Evolutionary conservation across 192 early-diverging fungal species (phyloP), one percentile per base, ranked within the genome.

Genomic region (Spizellomyces punctatus): DNA sequence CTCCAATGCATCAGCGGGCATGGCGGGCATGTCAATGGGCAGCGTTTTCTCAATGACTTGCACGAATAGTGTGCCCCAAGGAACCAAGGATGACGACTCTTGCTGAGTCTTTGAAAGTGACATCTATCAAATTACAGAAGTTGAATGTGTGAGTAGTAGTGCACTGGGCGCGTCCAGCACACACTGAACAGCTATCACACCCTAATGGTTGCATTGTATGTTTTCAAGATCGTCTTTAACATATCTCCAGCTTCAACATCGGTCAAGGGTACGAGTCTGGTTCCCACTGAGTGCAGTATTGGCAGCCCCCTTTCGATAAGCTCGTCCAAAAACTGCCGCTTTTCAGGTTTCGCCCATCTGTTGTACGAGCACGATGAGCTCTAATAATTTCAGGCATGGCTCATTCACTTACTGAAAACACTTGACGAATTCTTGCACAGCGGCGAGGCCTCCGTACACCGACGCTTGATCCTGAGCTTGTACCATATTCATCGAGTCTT

Each of bases 31-130:
- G 68, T 58, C 56, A 7, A 58, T 19, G 16, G 59, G 47, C 7
- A 71, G 5, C 1, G 61, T 55, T 62, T 73, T 77, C 46, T 77
- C 71, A 17, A 73, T 67, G 79, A 95, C 79, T 68, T 93, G 88
- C 42, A 96, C 82, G 70, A 96, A 93, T 9, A 92, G 69, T 27
- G 91, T 93, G 42, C 92, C 91, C 96, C 96, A 99, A 16, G 92
- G 90, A 12, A 95, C 87, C 41, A 99, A 80, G 2, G 84, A 88
- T 10, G 79, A 71, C 22, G 84, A 82, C 42, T 89, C 83, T 74
- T 94, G 90, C 63, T 93, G 86, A 9, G 58, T 64, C 49, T 81
- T 69, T 2, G 87, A 81, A 42, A 93, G 74, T 5, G 90, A 87
- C 36, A 80, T 72, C 80, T 79, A 16, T 10, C 14, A 52, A 36